Base-by-base conservation (phyloP, 352 stramenopile species). In the Phytophthora uliginosa region DNA sequence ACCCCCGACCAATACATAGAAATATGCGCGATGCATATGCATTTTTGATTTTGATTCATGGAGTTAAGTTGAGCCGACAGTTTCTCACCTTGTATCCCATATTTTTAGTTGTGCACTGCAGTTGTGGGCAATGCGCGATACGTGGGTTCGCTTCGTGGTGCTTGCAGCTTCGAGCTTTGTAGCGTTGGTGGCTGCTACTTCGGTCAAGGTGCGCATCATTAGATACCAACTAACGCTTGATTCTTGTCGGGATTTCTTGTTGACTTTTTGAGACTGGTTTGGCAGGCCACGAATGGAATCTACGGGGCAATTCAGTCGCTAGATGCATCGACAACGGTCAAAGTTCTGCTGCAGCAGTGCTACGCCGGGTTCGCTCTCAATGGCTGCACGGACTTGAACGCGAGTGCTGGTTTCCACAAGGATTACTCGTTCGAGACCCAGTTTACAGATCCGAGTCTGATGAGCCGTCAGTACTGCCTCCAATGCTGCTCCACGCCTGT, bases 401-500 rank as follows among this genome's bases (percentile, higher is more conserved):
- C 57, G 1, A 84, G 70, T 17, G 71, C 71, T n/a, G 65, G 59
- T 0, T 82, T 80, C 38, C 69, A 71, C 28, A 91, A 91, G 48
- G 83, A 79, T 22, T 83, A 90, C 18, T 60, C 70, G 48, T 93
- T 93, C 48, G 73, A 77, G 28, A 81, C 67, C 9, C 85, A 93
- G 47, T 93, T 93, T 60, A 88, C 79, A 22, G 83, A 90, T 54
- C 57, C 73, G 5, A 60, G 28, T 47, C 69, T 84, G 62, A 59
- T 61, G 33, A 77, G 36, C 8, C 82, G 79, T 45, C 78, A 78
- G 12, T 95, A 88, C 36, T 95, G 87, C 38, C 59, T 95, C 10
- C 86, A 95, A 63, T 95, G 87, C 69, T 95, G 87, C 57, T 86
- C 85, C 0, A 89, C 87, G 20, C 87, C 87, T n/a, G 84, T 89